A percentile compares a stretch with the other conserved stretches of the same genome.
Evolutionary conservation across 2,329 filamentous ascomycete species (phyloP).

Genomic region (Alternaria solani): DNA sequence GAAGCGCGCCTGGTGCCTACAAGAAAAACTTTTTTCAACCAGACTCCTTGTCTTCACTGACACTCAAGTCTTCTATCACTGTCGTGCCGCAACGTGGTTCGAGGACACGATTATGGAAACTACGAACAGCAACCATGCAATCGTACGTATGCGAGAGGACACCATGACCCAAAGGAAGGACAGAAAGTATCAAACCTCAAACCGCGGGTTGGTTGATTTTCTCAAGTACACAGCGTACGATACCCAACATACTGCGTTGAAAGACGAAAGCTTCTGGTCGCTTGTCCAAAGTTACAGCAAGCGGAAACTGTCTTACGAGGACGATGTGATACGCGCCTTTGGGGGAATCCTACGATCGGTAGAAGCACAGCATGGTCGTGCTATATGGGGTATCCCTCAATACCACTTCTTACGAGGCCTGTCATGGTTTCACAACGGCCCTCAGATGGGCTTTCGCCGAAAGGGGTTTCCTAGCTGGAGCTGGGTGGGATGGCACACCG

Average conservation of each 20-base stretch:
- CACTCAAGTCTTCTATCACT: background rate
- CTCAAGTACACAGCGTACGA: background rate
- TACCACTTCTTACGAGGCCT: background rate
- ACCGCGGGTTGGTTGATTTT: background rate
- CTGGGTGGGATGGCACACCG: constrained; percentile 14
- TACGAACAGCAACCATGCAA: background rate
- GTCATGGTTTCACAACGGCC: background rate
- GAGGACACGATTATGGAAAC: background rate
- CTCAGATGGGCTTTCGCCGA: background rate
- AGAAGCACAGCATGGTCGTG: background rate
- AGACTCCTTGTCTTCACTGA: constrained; percentile 8
- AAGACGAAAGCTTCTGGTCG: background rate
- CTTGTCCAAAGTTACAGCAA: constrained; percentile 6
- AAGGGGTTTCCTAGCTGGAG: constrained; percentile 15
- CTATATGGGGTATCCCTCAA: constrained; percentile 9
- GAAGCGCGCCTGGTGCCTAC: constrained; percentile 15
- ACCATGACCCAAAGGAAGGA: too few species aligned
- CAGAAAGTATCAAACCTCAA: background rate
- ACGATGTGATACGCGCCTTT: constrained; percentile 11
- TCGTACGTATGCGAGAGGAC: background rate
- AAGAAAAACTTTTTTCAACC: constrained; percentile 16
- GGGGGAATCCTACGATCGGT: constrained; percentile 9
- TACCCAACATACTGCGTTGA: background rate
- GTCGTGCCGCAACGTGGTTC: background rate
- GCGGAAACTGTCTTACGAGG: constrained; percentile 10